Conservation (phyloP, 2,329 filamentous ascomycete species). For the Didymella lethalis region DNA sequence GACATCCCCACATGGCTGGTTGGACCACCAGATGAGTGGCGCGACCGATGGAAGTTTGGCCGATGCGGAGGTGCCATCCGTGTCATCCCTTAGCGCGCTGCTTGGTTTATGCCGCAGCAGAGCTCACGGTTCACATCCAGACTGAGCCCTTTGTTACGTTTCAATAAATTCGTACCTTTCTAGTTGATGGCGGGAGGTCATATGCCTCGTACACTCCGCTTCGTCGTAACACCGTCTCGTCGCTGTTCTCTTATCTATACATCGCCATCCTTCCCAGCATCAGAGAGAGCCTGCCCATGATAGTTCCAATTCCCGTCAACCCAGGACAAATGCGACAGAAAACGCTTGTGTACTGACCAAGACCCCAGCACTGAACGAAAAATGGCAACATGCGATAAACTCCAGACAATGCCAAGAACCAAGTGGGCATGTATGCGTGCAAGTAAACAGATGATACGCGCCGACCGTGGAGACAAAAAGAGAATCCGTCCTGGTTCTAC, state of each 20-base stretch:
- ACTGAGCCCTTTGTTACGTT: background rate
- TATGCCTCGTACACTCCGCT: slow-evolving; percentile 9
- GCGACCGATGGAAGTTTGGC: background rate
- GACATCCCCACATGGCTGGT: background rate
- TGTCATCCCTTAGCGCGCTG: background rate
- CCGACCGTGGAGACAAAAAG: slow-evolving; percentile 8
- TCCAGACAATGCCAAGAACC: slow-evolving; percentile 30
- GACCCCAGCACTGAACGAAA: slow-evolving; percentile 13
- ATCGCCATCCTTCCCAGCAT: slow-evolving; percentile 19
- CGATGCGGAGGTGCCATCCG: background rate
- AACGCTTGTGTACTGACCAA: slow-evolving; percentile 25
- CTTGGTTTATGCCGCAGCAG: background rate
- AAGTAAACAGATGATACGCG: slow-evolving; percentile 20
- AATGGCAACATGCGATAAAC: slow-evolving; percentile 21
- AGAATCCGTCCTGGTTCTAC: background rate
- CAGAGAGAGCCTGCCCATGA: slow-evolving; percentile 25
- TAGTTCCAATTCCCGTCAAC: slow-evolving; percentile 12
- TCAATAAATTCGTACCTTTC: background rate
- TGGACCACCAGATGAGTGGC: background rate
- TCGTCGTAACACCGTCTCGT: slow-evolving; percentile 6
- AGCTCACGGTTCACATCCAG: background rate
- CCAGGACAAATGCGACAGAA: slow-evolving; percentile 20
- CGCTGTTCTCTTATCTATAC: slow-evolving; percentile 21
- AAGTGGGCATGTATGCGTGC: slow-evolving; percentile 12
- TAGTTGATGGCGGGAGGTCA: slow-evolving; percentile 5